phyloP scores from a whole-genome alignment of 75 land plant species.

The Sequoia sempervirens region DNA sequence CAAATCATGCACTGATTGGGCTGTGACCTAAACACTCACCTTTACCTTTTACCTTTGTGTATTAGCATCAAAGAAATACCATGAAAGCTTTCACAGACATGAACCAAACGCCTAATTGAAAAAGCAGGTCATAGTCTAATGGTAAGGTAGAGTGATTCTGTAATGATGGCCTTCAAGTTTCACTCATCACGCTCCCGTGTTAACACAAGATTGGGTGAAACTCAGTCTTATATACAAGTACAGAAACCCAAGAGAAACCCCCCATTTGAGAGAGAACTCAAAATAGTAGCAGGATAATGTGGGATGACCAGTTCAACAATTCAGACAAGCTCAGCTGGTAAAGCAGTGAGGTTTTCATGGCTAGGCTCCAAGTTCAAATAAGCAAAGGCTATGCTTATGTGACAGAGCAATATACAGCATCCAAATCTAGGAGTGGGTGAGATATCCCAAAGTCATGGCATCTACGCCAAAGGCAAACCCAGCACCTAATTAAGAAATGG shows the following conservation, averaged over 20 bases:
- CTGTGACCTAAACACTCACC: background rate
- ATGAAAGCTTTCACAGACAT: background rate
- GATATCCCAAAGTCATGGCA: background rate
- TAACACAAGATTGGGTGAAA: background rate
- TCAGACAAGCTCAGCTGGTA: background rate
- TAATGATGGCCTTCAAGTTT: background rate
- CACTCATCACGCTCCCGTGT: background rate
- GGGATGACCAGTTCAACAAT: background rate
- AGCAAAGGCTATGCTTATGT: background rate
- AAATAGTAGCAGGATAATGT: background rate
- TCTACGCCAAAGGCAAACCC: background rate
- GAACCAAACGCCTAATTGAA: background rate
- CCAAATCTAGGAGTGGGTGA: background rate
- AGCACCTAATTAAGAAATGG: background rate
- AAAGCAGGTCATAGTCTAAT: background rate
- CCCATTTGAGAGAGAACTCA: background rate
- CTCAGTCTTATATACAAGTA: background rate
- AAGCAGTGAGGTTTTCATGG: background rate
- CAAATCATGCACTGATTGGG: background rate
- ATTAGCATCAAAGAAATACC: background rate
- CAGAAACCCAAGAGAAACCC: background rate
- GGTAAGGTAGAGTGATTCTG: background rate
- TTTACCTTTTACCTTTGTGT: background rate
- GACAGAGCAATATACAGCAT: background rate
- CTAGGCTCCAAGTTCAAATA: background rate